These are phyloP conservation scores for Gaeumannomyces tritici DNA, from an alignment of 2,329 filamentous ascomycete species.

Conservation along the genomic window DNA sequence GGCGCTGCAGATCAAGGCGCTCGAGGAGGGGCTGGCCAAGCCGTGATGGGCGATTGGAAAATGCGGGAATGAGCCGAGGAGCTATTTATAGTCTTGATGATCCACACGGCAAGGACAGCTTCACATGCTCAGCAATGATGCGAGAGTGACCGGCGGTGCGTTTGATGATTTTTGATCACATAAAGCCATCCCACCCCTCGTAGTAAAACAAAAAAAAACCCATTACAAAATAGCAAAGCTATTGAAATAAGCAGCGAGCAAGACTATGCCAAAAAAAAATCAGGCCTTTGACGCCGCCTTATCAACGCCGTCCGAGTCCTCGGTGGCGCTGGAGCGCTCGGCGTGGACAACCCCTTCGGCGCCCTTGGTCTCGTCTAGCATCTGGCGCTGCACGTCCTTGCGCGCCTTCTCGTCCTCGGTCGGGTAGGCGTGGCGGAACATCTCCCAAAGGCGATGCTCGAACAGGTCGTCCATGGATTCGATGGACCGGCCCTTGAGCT, in stretches of 20 bases:
- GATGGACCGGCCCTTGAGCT: conserved; percentile 38
- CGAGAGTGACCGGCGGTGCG: too few species aligned
- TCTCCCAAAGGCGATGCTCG: conserved; percentile 24
- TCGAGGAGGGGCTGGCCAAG: conserved; percentile 15
- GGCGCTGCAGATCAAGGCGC: conserved; percentile 42
- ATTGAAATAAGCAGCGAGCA: background rate
- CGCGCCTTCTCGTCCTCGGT: conserved; percentile 13
- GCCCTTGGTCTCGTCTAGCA: conserved; percentile 3
- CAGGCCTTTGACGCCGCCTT: background rate
- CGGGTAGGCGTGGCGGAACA: conserved; percentile 29
- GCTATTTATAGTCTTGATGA: too few species aligned
- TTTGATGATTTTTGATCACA: too few species aligned
- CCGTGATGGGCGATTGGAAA: background rate
- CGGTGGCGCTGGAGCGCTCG: background rate
- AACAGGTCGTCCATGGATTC: conserved; percentile 41
- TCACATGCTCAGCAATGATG: too few species aligned
- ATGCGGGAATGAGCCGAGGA: too few species aligned
- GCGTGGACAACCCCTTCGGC: background rate
- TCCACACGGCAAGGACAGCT: too few species aligned
- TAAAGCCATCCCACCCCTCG: too few species aligned
- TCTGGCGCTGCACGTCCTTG: conserved; percentile 7
- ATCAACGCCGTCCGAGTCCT: background rate
- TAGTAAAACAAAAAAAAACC: too few species aligned
- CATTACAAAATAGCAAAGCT: too few species aligned
- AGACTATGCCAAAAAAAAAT: background rate